These are phyloP conservation scores for Trichoderma atrobrunneum DNA, from an alignment of 2,329 filamentous ascomycete species.

Conservation along the genomic window DNA sequence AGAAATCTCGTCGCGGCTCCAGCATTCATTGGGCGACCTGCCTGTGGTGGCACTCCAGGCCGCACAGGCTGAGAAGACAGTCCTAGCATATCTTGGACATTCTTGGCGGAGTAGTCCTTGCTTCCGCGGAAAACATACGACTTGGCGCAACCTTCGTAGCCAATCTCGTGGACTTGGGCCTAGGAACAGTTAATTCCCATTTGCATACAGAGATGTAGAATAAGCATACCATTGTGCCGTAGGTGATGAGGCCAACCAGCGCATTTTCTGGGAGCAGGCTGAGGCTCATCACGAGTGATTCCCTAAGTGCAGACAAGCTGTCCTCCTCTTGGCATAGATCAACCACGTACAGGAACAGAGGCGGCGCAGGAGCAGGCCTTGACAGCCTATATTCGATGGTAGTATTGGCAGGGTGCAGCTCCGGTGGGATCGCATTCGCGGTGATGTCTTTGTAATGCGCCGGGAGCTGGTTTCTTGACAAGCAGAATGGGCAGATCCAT, in stretches of 20 bases:
- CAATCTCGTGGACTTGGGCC: slow-evolving; percentile 96
- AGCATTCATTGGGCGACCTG: slow-evolving; percentile 71
- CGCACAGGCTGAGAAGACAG: slow-evolving; percentile 70
- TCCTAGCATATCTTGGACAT: slow-evolving; percentile 99
- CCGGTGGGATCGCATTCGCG: slow-evolving; percentile 75
- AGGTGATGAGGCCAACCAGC: slow-evolving; percentile 79
- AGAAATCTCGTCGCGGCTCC: slow-evolving; percentile 87
- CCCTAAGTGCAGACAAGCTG: slow-evolving; percentile 76
- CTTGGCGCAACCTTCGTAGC: slow-evolving; percentile 96
- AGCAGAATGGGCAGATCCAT: slow-evolving; percentile 87
- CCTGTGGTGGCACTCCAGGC: slow-evolving; percentile 70
- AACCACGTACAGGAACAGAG: slow-evolving; percentile 84
- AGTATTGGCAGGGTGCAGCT: slow-evolving; percentile 77
- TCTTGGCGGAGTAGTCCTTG: slow-evolving; percentile 97
- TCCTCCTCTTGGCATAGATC: slow-evolving; percentile 89
- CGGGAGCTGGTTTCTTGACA: slow-evolving; percentile 78
- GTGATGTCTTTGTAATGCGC: slow-evolving; percentile 90
- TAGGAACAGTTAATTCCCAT: slow-evolving; percentile 36
- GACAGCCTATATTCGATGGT: slow-evolving; percentile 87
- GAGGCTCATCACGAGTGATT: slow-evolving; percentile 82
- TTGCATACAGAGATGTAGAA: neutral
- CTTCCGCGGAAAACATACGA: slow-evolving; percentile 97
- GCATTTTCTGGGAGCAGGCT: slow-evolving; percentile 78
- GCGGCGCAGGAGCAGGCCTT: slow-evolving; percentile 77
- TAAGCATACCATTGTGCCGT: slow-evolving; percentile 78